phyloP scores from a whole-genome alignment of 805 yeast genomes.

The Saturnispora diversa region DNA sequence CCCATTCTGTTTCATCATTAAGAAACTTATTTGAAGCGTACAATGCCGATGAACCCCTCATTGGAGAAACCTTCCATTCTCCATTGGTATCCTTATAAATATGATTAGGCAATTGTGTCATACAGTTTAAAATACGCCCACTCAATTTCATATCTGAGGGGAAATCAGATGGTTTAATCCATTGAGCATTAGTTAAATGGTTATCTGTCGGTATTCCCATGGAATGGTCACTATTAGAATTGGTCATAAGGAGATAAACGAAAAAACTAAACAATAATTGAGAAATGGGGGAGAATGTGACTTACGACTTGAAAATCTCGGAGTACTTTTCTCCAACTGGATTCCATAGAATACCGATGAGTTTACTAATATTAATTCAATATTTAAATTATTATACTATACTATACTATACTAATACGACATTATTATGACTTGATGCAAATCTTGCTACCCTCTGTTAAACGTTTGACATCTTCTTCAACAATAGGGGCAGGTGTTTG shows the following conservation, averaged over 20 bases:
- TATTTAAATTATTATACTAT: too few relatives aligned
- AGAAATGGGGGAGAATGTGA: too few relatives aligned
- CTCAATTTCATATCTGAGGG: slow-evolving; percentile 33
- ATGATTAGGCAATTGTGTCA: slow-evolving; percentile 61
- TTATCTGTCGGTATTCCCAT: not conserved
- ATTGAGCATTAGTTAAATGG: too few relatives aligned
- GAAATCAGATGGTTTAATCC: slow-evolving; percentile 17
- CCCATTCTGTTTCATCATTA: slow-evolving; percentile 67
- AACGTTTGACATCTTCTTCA: slow-evolving; percentile 36
- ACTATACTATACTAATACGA: too few relatives aligned
- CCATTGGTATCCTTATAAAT: slow-evolving; percentile 36
- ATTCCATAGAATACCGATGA: too few relatives aligned
- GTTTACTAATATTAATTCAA: not conserved
- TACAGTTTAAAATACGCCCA: slow-evolving; percentile 61
- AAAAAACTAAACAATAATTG: too few relatives aligned
- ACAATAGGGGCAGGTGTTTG: slow-evolving; percentile 20
- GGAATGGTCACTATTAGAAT: not conserved
- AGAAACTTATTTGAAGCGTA: slow-evolving; percentile 66
- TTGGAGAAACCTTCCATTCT: slow-evolving; percentile 53
- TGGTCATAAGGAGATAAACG: not conserved
- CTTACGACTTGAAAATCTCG: too few relatives aligned
- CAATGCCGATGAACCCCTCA: slow-evolving; percentile 79
- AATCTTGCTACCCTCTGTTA: slow-evolving; percentile 64
- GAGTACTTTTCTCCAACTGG: too few relatives aligned
- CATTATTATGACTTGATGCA: slow-evolving; percentile 68